phyloP scores from a whole-genome alignment of 495 filamentous ascomycete species.

The Corynascus novoguineensis region DNA sequence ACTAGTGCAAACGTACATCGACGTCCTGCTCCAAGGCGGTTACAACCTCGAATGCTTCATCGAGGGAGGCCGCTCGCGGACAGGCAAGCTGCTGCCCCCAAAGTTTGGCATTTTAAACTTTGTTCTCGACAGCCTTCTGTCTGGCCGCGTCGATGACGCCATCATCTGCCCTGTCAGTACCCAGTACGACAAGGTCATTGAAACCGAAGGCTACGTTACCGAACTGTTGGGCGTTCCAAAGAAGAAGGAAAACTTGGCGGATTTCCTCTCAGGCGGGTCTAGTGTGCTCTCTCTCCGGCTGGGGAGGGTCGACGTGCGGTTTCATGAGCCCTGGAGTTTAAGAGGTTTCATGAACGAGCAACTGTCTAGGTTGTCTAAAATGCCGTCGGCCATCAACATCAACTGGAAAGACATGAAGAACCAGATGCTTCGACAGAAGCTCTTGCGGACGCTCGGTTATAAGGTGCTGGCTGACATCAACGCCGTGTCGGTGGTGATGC shows the following conservation, averaged over 20 bases:
- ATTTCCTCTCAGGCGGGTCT: constrained; percentile 76
- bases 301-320: constrained; percentile 89
- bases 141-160: constrained; percentile 82
- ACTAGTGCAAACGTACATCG: constrained; percentile 91
- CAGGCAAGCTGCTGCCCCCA: constrained; percentile 85
- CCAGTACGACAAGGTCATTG: constrained; percentile 97
- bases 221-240: constrained; percentile 93
- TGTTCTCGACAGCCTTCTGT: constrained; percentile 81
- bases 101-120: constrained; percentile 97
- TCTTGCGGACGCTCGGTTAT: constrained; percentile 82
- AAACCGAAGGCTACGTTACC: constrained; percentile 92
- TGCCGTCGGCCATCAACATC: constrained; percentile 35
- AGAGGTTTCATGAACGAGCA: constrained; percentile 73
- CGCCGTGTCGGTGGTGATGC: constrained; percentile 93
- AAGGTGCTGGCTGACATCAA: constrained; percentile 92
- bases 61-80: constrained; percentile 86
- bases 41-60: constrained; percentile 97
- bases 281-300: constrained; percentile 83
- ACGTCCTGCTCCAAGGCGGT: constrained; percentile 81
- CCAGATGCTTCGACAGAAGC: constrained; percentile 46
- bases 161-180: constrained; percentile 92
- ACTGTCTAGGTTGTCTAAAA: constrained; percentile 44
- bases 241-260: constrained; percentile 83
- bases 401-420: constrained; percentile 41
- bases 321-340: constrained; percentile 92